A percentile compares a stretch with the other conserved stretches of the same genome.
phyloP scores from a whole-genome alignment of 371 early-diverging fungal genomes.

The Mucor saturninus region DNA sequence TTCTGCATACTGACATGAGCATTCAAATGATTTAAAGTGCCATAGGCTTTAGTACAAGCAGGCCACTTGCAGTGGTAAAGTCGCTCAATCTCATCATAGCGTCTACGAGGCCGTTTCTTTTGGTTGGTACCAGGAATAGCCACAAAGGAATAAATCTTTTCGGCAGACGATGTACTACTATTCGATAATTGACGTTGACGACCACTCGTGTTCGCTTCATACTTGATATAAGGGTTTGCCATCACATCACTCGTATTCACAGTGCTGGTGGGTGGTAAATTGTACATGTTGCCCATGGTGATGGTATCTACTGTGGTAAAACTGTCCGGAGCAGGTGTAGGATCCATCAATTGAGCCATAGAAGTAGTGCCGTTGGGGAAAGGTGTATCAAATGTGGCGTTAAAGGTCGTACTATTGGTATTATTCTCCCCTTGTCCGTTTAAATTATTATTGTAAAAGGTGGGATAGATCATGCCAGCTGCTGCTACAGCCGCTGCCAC shows the following conservation, averaged over 20 bases:
- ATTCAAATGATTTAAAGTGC: constrained; percentile 76
- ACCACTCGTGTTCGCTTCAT: neutral
- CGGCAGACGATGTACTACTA: constrained; percentile 38
- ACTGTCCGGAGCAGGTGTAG: constrained; percentile 6
- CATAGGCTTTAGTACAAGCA: constrained; percentile 71
- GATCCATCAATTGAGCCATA: constrained; percentile 15
- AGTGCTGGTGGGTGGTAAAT: constrained; percentile 7
- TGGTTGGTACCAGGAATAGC: constrained; percentile 65
- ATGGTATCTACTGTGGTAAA: constrained; percentile 1
- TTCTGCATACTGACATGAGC: constrained; percentile 78
- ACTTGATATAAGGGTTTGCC: constrained; percentile 1
- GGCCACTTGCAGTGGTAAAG: constrained; percentile 68
- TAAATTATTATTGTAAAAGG: constrained; percentile 5
- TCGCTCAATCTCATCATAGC: constrained; percentile 75
- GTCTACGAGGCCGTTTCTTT: constrained; percentile 69
- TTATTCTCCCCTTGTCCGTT: neutral
- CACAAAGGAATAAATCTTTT: constrained; percentile 69
- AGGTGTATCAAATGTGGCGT: neutral
- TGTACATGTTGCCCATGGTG: constrained; percentile 4
- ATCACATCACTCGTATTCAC: neutral
- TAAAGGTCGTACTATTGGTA: neutral
- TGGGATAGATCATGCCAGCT: constrained; percentile 11
- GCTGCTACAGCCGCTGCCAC: constrained; percentile 11
- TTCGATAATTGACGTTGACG: constrained; percentile 42
- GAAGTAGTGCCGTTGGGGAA: neutral